Base-by-base conservation (phyloP, 139 green algal species). In the Chlamydomonas asymmetrica region DNA sequence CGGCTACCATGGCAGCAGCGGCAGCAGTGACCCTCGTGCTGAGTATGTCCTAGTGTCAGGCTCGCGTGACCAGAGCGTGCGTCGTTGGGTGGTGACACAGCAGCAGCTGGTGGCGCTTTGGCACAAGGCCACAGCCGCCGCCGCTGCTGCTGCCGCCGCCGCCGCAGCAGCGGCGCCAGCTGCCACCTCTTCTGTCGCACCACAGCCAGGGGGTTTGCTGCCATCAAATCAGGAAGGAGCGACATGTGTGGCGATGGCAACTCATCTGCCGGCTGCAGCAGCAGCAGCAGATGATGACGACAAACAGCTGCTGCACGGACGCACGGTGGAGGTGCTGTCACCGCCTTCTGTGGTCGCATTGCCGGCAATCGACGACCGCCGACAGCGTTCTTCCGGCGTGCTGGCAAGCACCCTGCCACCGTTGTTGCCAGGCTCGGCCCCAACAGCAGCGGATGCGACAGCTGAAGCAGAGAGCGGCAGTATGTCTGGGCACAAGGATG, bases 11-110 rank as follows among this genome's bases (percentile, higher is more conserved):
- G 27, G 40, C 27, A n/a, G 8, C 27, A 41, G n/a, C 52, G 3
- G 62, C 20, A 6, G 41, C 65, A 61, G 41, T 6, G 29, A 31
- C 41, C 13, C 1, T 7, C 9, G 29, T 7, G 41, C 10, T 39
- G 29, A 50, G 54, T 77, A 59, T 57, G 41, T 77, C 41, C 59
- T 77, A 43, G 68, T 77, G 59, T 63, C 25, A 8, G 71, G 71
- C 32, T 57, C 23, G 8, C 41, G 71, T 0, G 71, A 77, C 71
- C 71, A 77, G 71, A 61, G 41, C 31, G 59, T 77, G 32, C 59
- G 71, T 3, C 69, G 71, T 43, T 77, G 71, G 57, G 59, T 57
- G 71, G 20, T 77, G 43, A 59, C 68, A 59, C 32, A 25, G 16
- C 35, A 32, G 8, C 71, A 77, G 59, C 59, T 77, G 71, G 23